A percentile compares a stretch with the other conserved stretches of the same genome.
These are phyloP conservation scores for Oryza brachyantha DNA, from an alignment of 176 grass and related monocot genomes.

Conservation along the genomic window DNA sequence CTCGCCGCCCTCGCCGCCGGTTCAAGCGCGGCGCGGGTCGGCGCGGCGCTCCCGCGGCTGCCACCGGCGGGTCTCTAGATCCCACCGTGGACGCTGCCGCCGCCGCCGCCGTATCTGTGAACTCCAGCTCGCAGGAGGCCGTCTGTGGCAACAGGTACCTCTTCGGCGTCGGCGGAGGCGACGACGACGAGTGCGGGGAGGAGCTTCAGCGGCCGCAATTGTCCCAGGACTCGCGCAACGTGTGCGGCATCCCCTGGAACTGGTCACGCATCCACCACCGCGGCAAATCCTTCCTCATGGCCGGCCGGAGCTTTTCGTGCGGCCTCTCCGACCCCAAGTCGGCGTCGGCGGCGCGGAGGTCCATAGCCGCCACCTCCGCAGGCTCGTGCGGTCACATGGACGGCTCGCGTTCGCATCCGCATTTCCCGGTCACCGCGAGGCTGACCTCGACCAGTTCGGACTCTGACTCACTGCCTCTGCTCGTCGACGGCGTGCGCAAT, in stretches of 20 bases:
- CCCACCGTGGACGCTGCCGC: conserved; percentile 11
- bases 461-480: conserved; percentile 74
- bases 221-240: conserved; percentile 49
- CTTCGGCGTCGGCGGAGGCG: conserved; percentile 22
- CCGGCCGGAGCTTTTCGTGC: conserved; percentile 87
- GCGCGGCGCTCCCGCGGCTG: neutral
- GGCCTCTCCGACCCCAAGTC: conserved; percentile 70
- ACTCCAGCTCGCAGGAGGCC: conserved; percentile 61
- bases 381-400: conserved; percentile 43
- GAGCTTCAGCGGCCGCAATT: conserved; percentile 37
- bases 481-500: conserved; percentile 38
- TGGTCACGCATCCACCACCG: conserved; percentile 96
- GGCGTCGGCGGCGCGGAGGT: conserved; percentile 49
- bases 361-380: conserved; percentile 40
- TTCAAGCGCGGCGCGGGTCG: conserved; percentile 35
- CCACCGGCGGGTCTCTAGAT: conserved; percentile 5
- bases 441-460: conserved; percentile 63
- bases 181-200: conserved; percentile 24
- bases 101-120: conserved; percentile 34
- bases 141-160: conserved; percentile 61
- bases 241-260: conserved; percentile 96
- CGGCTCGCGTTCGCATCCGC: conserved; percentile 44
- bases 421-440: conserved; percentile 50
- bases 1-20: conserved; percentile 35
- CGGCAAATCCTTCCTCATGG: conserved; percentile 79